These are phyloP conservation scores for Pyropia yezoensis DNA, from an alignment of 23 red algal species.

Conservation along the genomic window DNA sequence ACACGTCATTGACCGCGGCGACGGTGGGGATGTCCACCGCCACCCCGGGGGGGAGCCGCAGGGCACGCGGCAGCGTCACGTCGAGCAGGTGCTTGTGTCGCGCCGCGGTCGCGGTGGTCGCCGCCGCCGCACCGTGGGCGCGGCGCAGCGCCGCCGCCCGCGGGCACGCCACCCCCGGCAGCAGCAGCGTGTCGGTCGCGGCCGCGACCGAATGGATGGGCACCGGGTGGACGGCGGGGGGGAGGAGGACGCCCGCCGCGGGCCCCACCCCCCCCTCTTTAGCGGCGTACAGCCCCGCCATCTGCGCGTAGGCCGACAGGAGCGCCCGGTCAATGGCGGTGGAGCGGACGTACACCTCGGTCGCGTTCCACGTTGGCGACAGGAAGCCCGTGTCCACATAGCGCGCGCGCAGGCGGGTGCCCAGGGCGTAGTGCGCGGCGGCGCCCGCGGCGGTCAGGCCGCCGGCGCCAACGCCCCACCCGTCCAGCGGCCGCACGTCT, in stretches of 20 bases:
- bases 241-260: slow-evolving; percentile 18
- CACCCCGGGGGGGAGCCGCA: slow-evolving; percentile 10
- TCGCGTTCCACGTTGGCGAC: slow-evolving; percentile 17
- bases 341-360: slow-evolving; percentile 60
- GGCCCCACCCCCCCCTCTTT: slow-evolving; percentile 6
- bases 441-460: slow-evolving; percentile 67
- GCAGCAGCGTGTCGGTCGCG: slow-evolving; percentile 43
- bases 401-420: slow-evolving; percentile 33
- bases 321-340: slow-evolving; percentile 85
- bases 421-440: slow-evolving; percentile 69
- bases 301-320: slow-evolving; percentile 65
- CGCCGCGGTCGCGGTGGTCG: slow-evolving; percentile 2
- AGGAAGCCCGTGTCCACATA: slow-evolving; percentile 77
- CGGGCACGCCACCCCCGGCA: slow-evolving; percentile 52
- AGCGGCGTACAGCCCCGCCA: slow-evolving; percentile 52
- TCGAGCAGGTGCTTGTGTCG: slow-evolving; percentile 24
- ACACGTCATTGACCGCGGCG: slow-evolving; percentile 47
- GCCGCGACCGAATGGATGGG: slow-evolving; percentile 64
- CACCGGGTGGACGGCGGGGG: slow-evolving; percentile 48
- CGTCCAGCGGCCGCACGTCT: slow-evolving; percentile 54
- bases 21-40: slow-evolving; percentile 15
- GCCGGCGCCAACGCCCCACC: slow-evolving; percentile 78
- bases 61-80: background rate
- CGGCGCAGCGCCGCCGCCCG: slow-evolving; percentile 17
- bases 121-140: background rate